These are phyloP conservation scores for Fusarium globosum DNA, from an alignment of 2,329 filamentous ascomycete genomes.

Conservation along the genomic window DNA sequence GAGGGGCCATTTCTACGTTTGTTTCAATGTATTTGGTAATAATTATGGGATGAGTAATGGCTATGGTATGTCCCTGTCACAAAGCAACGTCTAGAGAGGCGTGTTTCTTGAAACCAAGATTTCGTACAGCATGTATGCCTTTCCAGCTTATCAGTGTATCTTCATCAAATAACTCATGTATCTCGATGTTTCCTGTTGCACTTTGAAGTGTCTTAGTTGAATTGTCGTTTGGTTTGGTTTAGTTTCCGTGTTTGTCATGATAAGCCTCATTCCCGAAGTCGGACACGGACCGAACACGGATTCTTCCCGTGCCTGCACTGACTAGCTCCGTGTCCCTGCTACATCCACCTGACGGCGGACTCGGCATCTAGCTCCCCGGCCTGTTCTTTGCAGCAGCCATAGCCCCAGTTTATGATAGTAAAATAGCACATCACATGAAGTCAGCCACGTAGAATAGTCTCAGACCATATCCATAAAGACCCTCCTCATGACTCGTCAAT, in stretches of 20 bases:
- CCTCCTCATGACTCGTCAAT: neutral
- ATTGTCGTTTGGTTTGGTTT: neutral
- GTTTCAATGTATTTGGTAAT: neutral
- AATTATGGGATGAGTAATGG: rapidly evolving
- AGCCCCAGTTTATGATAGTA: no score
- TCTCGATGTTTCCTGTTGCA: rapidly evolving
- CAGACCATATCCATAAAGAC: neutral
- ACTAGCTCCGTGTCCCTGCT: no score
- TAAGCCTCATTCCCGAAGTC: neutral
- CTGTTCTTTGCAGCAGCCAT: rapidly evolving
- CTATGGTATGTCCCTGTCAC: neutral
- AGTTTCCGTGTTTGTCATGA: neutral
- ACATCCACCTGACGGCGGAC: neutral
- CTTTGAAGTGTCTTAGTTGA: neutral
- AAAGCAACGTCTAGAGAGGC: no score
- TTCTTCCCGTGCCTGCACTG: neutral
- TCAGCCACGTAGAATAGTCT: neutral
- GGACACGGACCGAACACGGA: slow-evolving; percentile 2
- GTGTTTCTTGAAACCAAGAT: neutral
- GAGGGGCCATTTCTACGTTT: no score
- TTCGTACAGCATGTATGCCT: neutral
- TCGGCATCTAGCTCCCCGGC: neutral
- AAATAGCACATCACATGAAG: neutral
- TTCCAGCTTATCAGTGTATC: no score
- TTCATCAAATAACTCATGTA: neutral